Percentiles rank a stretch among this genome's conserved stretches.
Conservation (phyloP, 345 rosid genomes). For the Turnera subulata region DNA sequence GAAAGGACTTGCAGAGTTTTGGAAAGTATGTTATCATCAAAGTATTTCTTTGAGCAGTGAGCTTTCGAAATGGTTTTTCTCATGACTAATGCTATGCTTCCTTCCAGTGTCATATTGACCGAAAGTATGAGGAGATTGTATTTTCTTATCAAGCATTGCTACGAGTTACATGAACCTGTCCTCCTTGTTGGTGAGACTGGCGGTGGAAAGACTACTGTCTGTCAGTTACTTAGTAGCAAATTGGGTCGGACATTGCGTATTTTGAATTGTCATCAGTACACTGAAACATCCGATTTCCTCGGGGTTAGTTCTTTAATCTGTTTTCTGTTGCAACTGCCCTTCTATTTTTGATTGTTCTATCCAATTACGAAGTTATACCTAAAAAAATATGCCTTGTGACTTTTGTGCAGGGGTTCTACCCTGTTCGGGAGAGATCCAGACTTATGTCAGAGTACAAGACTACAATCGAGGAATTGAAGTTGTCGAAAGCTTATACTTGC, state of each 20-base stretch:
- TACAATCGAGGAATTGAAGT: constrained; percentile 53
- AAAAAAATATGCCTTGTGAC: constrained; percentile 11
- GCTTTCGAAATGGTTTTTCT: constrained; percentile 5
- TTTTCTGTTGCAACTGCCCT: not conserved
- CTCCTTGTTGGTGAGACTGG: constrained; percentile 99
- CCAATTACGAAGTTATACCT: no score
- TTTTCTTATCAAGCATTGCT: constrained; percentile 73
- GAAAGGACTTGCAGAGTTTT: constrained; percentile 18
- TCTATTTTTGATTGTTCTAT: not conserved
- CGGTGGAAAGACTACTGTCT: constrained; percentile 94
- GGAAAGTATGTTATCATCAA: constrained; percentile 36
- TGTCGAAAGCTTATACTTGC: constrained; percentile 39
- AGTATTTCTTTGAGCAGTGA: constrained; percentile 10
- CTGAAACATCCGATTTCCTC: constrained; percentile 92
- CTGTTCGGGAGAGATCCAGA: constrained; percentile 81
- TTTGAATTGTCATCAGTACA: constrained; percentile 91
- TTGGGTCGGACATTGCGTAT: constrained; percentile 61
- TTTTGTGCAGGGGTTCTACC: constrained; percentile 78
- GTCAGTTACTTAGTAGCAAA: constrained; percentile 63
- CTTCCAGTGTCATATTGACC: constrained; percentile 65
- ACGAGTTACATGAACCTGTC: constrained; percentile 81
- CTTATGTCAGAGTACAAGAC: constrained; percentile 47
- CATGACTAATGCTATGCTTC: constrained; percentile 11
- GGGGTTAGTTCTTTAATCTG: constrained; percentile 53
- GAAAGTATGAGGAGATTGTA: constrained; percentile 78